These are phyloP conservation scores for Lyophyllum decastes DNA, from an alignment of 768 basidiomycete genomes.

Conservation along the genomic window DNA sequence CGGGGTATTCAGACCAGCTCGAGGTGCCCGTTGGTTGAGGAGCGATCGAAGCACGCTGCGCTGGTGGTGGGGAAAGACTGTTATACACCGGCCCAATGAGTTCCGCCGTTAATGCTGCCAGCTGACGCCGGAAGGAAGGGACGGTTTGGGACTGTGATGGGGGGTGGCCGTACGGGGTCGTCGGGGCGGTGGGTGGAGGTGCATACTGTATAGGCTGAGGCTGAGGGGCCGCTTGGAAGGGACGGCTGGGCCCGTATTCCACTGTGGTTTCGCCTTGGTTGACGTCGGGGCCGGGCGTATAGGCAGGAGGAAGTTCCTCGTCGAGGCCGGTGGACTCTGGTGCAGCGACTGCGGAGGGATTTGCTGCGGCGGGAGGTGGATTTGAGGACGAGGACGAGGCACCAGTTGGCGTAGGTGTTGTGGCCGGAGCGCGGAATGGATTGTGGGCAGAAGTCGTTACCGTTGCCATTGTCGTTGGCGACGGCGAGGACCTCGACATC, in stretches of 20 bases:
- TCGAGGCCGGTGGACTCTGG: conserved; percentile 20
- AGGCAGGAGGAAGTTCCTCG: conserved; percentile 72
- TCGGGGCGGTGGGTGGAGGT: conserved; percentile 3
- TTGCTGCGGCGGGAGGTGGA: neutral
- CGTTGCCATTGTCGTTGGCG: no score
- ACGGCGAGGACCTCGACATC: no score
- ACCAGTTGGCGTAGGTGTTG: no score
- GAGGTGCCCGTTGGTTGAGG: conserved; percentile 14
- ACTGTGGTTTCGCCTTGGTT: conserved; percentile 61
- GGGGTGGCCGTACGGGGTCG: neutral
- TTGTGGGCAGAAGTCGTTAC: no score
- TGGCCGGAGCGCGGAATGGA: no score
- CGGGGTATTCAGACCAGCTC: conserved; percentile 28
- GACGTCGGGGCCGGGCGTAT: conserved; percentile 57
- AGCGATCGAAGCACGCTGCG: no score
- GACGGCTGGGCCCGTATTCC: conserved; percentile 61
- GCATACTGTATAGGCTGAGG: neutral
- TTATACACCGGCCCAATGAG: neutral
- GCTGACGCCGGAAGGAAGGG: conserved; percentile 8
- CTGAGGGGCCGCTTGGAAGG: conserved; percentile 52
- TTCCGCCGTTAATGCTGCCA: conserved; percentile 4
- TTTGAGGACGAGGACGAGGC: neutral
- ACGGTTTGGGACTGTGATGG: neutral
- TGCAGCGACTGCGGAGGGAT: neutral
- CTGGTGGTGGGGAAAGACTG: neutral